These are phyloP conservation scores for Quercus aquifolioides DNA, from an alignment of 306 rosid species.

Conservation along the genomic window DNA sequence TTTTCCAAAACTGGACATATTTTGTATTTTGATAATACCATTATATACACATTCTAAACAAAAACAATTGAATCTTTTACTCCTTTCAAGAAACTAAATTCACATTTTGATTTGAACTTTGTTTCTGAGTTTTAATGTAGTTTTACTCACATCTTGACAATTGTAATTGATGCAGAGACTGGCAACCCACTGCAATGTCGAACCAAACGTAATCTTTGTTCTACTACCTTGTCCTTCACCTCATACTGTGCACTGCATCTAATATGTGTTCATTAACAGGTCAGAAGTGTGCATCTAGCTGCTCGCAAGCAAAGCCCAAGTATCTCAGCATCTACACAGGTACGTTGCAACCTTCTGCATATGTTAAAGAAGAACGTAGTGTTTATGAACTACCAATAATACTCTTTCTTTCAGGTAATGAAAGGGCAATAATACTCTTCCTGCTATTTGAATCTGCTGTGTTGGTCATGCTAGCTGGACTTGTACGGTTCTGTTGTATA, in stretches of 20 bases:
- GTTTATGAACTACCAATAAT: neutral
- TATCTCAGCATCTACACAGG: slow-evolving; percentile 65
- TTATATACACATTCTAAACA: neutral
- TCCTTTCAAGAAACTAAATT: neutral
- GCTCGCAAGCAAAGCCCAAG: slow-evolving; percentile 65
- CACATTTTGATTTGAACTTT: neutral
- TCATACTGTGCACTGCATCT: neutral
- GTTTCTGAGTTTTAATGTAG: neutral
- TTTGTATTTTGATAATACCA: neutral
- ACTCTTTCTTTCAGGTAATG: slow-evolving; percentile 42
- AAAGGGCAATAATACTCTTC: slow-evolving; percentile 55
- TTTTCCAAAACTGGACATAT: neutral
- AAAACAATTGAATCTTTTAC: neutral
- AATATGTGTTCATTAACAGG: slow-evolving; percentile 32
- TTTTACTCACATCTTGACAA: slow-evolving; percentile 19
- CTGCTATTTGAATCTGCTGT: slow-evolving; percentile 55
- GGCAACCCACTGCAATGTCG: slow-evolving; percentile 62
- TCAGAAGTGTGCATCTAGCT: slow-evolving; percentile 62
- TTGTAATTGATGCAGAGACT: slow-evolving; percentile 41
- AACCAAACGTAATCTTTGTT: slow-evolving; percentile 40
- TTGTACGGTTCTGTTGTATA: slow-evolving; percentile 63
- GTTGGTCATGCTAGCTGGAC: slow-evolving; percentile 42
- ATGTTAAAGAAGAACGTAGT: neutral
- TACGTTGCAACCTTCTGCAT: slow-evolving; percentile 19
- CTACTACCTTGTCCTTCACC: neutral